Base-by-base conservation (phyloP, 306 rosid genomes). In the Quercus alba region DNA sequence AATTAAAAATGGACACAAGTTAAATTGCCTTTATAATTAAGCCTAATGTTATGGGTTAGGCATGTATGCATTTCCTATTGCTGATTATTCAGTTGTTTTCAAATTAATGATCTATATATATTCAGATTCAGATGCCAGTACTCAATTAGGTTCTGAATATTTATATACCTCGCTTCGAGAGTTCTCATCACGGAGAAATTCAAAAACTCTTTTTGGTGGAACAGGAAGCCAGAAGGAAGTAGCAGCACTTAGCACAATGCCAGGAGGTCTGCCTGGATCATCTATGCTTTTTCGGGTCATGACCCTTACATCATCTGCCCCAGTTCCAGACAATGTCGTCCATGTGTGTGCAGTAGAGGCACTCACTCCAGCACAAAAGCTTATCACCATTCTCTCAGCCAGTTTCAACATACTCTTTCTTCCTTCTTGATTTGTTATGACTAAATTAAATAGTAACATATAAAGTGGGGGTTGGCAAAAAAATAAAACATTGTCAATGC, bases 221-320 rank as follows among this genome's bases (percentile, higher is more conserved):
- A 93, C 97, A 0, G 98, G 99, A 46, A 96, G 97, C 99, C 99
- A 96, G 75, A 96, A 91, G 23, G 98, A 96, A 64, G 99, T 96
- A 20, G 99, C 99, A 25, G 98, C 99, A 56, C 98, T 91, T 0
- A 96, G 90, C 73, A 96, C 99, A 35, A 96, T 91, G 5, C 99
- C 99, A 0, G 97, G 97, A 13, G 99, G 99, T 73, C 98, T 82
- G 12, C 98, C 99, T 0, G 99, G 99, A 68, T 93, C 99, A 72
- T 96, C 99, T 0, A 93, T 93, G 58, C 98, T 96, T 89, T 96
- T 93, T 2, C 98, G 81, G 56, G 98, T 93, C 98, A 93, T 96
- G 21, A 93, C 99, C 71, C 99, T 87, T 1, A 96, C 98, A 70
- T 96, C 99, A 79, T 96, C 98, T 1, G 98, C 97, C 5, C 98